A percentile compares a stretch with the other conserved stretches of the same genome.
Conservation (phyloP, 2,329 filamentous ascomycete species). For the Lecanicillium sp. region DNA sequence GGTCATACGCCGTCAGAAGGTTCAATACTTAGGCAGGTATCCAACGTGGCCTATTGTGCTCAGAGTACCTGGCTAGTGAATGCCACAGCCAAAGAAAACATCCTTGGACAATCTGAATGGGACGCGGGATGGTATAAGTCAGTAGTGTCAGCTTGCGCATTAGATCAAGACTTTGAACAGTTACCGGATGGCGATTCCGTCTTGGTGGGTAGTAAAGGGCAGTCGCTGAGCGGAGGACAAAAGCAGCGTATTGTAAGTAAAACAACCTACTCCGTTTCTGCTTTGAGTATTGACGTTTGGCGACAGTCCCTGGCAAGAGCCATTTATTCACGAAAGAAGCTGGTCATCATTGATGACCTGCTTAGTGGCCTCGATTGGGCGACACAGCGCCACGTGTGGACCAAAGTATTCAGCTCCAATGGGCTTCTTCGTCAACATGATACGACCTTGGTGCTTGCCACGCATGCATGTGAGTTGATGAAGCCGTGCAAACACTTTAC, state of each 20-base stretch:
- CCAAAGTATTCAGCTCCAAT: slow-evolving; percentile 22
- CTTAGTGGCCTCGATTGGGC: slow-evolving; percentile 26
- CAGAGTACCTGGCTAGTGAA: slow-evolving; percentile 17
- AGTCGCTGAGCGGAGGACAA: slow-evolving; percentile 18
- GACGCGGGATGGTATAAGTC: slow-evolving; percentile 15
- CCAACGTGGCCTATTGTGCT: slow-evolving; percentile 14
- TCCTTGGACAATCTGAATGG: slow-evolving; percentile 11
- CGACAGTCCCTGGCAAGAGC: slow-evolving; percentile 15
- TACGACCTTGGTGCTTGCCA: slow-evolving; percentile 18
- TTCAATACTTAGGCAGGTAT: slow-evolving; percentile 5
- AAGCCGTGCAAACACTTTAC: background rate
- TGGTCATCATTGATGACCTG: slow-evolving; percentile 24
- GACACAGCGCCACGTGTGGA: slow-evolving; percentile 28
- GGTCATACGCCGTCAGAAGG: slow-evolving; percentile 13
- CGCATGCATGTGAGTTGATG: slow-evolving; percentile 15
- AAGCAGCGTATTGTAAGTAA: slow-evolving; percentile 16
- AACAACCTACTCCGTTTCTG: background rate
- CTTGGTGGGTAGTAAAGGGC: slow-evolving; percentile 13
- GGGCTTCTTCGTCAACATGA: slow-evolving; percentile 19
- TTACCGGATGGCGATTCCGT: slow-evolving; percentile 15
- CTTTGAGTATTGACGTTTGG: slow-evolving; percentile 1
- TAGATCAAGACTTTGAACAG: slow-evolving; percentile 13
- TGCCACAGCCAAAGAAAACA: slow-evolving; percentile 16
- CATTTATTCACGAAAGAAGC: slow-evolving; percentile 13
- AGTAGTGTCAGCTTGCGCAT: slow-evolving; percentile 13